Conservation (phyloP, 163 green algal genomes). For the Scenedesmus sp. region DNA sequence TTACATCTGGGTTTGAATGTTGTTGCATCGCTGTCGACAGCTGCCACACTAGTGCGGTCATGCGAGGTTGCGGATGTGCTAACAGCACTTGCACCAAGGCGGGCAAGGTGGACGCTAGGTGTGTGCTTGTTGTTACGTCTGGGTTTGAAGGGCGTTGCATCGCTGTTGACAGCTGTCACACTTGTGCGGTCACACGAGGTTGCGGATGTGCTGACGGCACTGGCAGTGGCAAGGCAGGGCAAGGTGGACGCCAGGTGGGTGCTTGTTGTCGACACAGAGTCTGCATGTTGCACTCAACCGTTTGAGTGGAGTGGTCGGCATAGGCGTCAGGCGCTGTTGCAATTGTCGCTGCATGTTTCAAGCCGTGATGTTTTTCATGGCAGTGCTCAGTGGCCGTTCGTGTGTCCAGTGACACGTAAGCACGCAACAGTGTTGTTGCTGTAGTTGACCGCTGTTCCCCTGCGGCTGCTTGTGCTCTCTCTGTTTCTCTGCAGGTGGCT, state of each 20-base stretch:
- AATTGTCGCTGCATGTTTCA: neutral
- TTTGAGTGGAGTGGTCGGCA: too few species aligned
- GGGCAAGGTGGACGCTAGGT: slow-evolving; percentile 13
- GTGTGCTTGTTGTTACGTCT: neutral
- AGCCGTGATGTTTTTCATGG: neutral
- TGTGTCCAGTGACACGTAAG: neutral
- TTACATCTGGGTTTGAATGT: too few species aligned
- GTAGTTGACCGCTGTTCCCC: too few species aligned
- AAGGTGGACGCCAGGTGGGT: slow-evolving; percentile 21
- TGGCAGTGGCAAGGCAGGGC: neutral
- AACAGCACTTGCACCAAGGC: slow-evolving; percentile 1
- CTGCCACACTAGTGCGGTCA: too few species aligned
- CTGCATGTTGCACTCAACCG: neutral
- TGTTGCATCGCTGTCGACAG: too few species aligned
- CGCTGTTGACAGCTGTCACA: too few species aligned
- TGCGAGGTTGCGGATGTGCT: slow-evolving; percentile 14
- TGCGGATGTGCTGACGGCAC: slow-evolving; percentile 12
- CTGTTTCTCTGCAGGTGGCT: too few species aligned
- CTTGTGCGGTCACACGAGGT: neutral
- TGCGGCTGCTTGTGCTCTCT: too few species aligned
- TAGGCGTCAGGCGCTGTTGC: too few species aligned
- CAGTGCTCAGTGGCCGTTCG: neutral
- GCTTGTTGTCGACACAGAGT: neutral
- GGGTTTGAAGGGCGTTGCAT: too few species aligned
- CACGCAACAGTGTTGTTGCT: neutral